phyloP scores from a whole-genome alignment of 805 yeast genomes.

The Komagataella populi region DNA sequence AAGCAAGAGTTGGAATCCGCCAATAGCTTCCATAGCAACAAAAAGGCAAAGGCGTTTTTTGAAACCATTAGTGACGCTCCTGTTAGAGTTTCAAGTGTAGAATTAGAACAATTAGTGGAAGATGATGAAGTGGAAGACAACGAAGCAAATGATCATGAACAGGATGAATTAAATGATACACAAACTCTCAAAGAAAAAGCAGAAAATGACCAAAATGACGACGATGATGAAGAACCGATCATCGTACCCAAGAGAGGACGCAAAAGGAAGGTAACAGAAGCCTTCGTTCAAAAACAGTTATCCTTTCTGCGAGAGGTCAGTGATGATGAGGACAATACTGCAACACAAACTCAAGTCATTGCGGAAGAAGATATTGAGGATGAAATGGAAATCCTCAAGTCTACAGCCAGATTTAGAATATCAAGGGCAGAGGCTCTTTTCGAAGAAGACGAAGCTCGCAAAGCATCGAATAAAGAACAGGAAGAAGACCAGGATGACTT shows the following conservation, averaged over 20 bases:
- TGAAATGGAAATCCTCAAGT: conserved; percentile 1
- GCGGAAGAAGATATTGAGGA: conserved; percentile 1
- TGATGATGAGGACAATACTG: not conserved
- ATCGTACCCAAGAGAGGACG: not conserved
- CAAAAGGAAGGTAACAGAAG: conserved; percentile 2
- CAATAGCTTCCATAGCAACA: conserved; percentile 28
- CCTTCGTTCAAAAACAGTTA: conserved; percentile 3
- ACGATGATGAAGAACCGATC: not conserved
- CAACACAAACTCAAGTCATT: conserved; percentile 1
- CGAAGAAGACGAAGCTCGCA: not conserved
- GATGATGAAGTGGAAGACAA: conserved; percentile 14
- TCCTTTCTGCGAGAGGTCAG: conserved; percentile 1
- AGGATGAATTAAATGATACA: conserved; percentile 3
- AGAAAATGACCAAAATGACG: not conserved
- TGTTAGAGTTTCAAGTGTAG: not conserved
- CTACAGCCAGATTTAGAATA: not conserved
- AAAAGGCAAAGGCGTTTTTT: conserved; percentile 54
- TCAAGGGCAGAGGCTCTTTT: not conserved
- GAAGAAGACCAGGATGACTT: not conserved
- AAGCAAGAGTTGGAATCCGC: conserved; percentile 29
- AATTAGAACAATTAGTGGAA: not conserved
- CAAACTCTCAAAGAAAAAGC: conserved; percentile 1
- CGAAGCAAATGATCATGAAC: conserved; percentile 4
- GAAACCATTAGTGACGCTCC: conserved; percentile 34
- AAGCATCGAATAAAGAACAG: not conserved